Evolutionary conservation across 257 asterid genomes (phyloP).

Genomic region (Solanum microdontum): DNA sequence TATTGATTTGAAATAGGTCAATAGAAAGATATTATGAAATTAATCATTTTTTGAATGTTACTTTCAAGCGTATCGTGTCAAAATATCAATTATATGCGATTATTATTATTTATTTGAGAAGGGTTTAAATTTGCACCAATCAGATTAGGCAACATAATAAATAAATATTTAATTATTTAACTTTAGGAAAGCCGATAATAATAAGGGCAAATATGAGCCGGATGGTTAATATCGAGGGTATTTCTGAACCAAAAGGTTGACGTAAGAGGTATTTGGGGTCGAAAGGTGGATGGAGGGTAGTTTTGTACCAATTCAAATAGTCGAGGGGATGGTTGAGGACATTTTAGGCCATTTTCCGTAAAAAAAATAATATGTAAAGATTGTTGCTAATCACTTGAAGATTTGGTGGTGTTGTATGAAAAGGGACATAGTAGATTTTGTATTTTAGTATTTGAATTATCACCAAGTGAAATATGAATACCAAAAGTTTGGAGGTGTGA

Average conservation of each 20-base stretch:
- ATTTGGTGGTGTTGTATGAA: background rate
- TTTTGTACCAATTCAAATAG: background rate
- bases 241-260: background rate
- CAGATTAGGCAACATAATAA: background rate
- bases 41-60: too few species aligned
- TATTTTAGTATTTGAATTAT: background rate
- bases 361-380: too few species aligned
- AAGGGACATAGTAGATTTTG: background rate
- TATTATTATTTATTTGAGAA: background rate
- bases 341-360: background rate
- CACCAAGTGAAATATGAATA: background rate
- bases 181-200: background rate
- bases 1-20: background rate
- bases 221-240: background rate
- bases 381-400: background rate
- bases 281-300: background rate
- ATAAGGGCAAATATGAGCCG: background rate
- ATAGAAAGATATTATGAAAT: background rate
- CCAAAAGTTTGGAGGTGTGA: background rate
- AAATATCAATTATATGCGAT: background rate
- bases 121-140: background rate
- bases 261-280: background rate
- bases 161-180: too few species aligned
- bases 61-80: background rate
- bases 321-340: background rate